phyloP scores from a whole-genome alignment of 129 eudicot species.

The Arctium lappa region DNA sequence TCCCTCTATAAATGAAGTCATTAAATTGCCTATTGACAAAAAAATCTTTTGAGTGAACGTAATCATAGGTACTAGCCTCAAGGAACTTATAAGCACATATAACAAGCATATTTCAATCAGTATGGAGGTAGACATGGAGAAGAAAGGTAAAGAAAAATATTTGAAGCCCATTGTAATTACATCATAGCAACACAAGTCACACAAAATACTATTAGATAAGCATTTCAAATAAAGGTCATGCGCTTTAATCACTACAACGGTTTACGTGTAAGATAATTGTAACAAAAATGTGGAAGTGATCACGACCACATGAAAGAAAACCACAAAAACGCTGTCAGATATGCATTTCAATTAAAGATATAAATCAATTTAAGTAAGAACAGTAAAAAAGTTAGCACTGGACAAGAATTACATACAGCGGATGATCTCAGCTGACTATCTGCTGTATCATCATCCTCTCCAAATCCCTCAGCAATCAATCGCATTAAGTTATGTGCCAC shows the following conservation, averaged over 20 bases:
- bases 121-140: neutral
- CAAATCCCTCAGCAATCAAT: constrained; percentile 98
- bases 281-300: neutral
- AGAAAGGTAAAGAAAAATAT: neutral
- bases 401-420: constrained; percentile 60
- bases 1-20: too few relatives aligned
- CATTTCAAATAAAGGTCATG: neutral
- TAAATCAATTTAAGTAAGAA: neutral
- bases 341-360: neutral
- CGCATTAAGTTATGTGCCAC: constrained; percentile 98
- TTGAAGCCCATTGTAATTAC: neutral
- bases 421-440: constrained; percentile 94
- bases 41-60: too few relatives aligned
- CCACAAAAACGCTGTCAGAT: neutral
- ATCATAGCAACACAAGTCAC: neutral
- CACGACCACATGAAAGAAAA: neutral
- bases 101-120: too few relatives aligned
- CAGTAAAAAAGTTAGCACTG: neutral
- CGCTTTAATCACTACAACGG: neutral
- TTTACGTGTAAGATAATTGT: neutral
- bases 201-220: neutral
- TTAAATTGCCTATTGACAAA: too few relatives aligned
- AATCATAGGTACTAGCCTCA: too few relatives aligned
- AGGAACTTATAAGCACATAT: too few relatives aligned
- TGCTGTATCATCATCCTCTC: constrained; percentile 92